Percentiles rank a stretch among this genome's conserved stretches.
Evolutionary conservation across 768 basidiomycete genomes (phyloP).

Genomic region (Porpolomopsis calyptriformis): DNA sequence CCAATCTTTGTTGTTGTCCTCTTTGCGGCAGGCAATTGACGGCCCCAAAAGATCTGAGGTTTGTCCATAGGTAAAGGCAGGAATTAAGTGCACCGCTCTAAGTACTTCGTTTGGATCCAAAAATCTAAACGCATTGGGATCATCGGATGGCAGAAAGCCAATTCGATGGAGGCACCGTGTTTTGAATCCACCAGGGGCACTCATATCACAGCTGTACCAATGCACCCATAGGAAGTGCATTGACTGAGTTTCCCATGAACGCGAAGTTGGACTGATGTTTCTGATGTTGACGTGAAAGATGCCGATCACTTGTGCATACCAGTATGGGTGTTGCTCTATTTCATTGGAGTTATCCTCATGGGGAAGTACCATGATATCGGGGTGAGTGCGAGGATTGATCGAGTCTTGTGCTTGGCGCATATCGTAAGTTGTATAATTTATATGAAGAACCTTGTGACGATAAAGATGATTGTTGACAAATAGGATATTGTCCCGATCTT

Average conservation of each 20-base stretch:
- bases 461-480: constrained; percentile 18
- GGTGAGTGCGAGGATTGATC: constrained; percentile 19
- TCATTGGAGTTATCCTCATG: constrained; percentile 10
- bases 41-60: neutral
- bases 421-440: constrained; percentile 25
- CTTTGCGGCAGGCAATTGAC: constrained; percentile 1
- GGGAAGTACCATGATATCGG: constrained; percentile 17
- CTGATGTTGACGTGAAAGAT: constrained; percentile 14
- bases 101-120: constrained; percentile 14
- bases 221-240: constrained; percentile 14
- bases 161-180: constrained; percentile 2
- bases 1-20: constrained; percentile 17
- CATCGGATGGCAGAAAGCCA: constrained; percentile 6
- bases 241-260: neutral
- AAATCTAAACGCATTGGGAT: constrained; percentile 14
- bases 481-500: constrained; percentile 1
- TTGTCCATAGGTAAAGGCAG: constrained; percentile 7
- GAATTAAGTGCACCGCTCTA: constrained; percentile 13
- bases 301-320: constrained; percentile 12
- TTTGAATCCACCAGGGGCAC: neutral
- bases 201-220: constrained; percentile 7
- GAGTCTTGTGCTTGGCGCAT: constrained; percentile 22
- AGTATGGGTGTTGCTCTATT: constrained; percentile 6
- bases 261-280: neutral
- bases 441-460: constrained; percentile 13